Percentiles rank a stretch among this genome's conserved stretches.
These are phyloP conservation scores for Naegleria fowleri DNA, from an alignment of 208 protist species.

Conservation along the genomic window DNA sequence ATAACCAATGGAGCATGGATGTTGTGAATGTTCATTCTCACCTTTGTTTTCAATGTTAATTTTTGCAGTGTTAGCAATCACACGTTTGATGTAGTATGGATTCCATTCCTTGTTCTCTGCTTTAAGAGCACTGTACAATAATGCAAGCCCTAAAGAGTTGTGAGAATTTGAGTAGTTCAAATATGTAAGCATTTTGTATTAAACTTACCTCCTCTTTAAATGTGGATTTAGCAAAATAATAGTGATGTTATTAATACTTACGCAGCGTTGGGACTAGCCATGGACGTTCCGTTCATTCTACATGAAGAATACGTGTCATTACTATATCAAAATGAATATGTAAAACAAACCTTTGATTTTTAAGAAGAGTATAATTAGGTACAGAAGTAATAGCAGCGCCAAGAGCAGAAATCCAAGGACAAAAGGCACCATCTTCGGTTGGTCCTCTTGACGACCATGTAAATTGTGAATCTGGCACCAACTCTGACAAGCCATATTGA, in stretches of 20 bases:
- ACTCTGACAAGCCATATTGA: not conserved
- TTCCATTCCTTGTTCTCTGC: not conserved
- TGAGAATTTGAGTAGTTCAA: too few relatives aligned
- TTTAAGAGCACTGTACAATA: not conserved
- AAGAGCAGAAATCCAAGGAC: not conserved
- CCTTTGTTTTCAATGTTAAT: not conserved
- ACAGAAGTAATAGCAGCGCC: slow-evolving; percentile 11
- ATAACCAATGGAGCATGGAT: not conserved
- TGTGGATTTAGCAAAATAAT: too few relatives aligned
- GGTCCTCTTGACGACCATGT: slow-evolving; percentile 2
- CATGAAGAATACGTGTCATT: not conserved
- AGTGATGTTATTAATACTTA: not conserved
- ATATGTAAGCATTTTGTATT: too few relatives aligned
- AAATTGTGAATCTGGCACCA: not conserved
- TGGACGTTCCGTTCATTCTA: slow-evolving; percentile 15
- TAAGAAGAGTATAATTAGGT: not conserved
- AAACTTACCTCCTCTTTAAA: too few relatives aligned
- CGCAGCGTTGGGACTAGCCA: not conserved
- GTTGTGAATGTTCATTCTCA: not conserved
- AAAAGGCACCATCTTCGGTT: not conserved
- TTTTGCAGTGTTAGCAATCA: not conserved
- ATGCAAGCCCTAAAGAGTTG: not conserved
- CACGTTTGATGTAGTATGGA: not conserved
- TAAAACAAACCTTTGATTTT: not conserved
- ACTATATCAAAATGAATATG: not conserved